Evolutionary conservation across 2,329 filamentous ascomycete genomes (phyloP).

Genomic region (Talaromyces sp.): DNA sequence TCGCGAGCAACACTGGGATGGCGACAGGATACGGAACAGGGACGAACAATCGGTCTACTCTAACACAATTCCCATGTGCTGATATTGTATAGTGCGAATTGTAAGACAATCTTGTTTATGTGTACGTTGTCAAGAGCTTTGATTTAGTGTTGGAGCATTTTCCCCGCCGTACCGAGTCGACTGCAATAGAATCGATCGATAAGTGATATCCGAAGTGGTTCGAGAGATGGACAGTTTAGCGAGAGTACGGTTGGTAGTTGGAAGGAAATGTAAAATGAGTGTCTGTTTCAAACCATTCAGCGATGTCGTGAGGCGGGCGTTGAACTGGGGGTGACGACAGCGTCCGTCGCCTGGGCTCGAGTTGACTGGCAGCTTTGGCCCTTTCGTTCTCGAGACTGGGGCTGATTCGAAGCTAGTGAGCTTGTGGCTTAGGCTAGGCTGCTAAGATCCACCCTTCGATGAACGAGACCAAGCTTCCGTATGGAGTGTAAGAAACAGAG

Average conservation of each 20-base stretch:
- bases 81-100: not conserved
- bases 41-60: not conserved
- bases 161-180: slow-evolving; percentile 4
- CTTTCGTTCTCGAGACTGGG: not conserved
- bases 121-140: not conserved
- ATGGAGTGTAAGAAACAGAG: not conserved
- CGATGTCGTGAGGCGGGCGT: not conserved
- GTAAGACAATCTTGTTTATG: not conserved
- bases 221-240: not conserved
- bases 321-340: not conserved
- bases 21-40: not conserved
- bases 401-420: not conserved
- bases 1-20: not conserved
- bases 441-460: not conserved
- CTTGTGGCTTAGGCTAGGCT: slow-evolving; percentile 2
- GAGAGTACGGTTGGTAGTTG: not conserved
- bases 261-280: not conserved
- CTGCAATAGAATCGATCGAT: not conserved
- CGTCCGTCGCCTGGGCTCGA: not conserved
- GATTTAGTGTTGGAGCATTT: slow-evolving; percentile 5
- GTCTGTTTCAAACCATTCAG: not conserved
- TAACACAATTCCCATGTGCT: not conserved
- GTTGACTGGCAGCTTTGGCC: not conserved
- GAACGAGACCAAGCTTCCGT: not conserved
- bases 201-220: not conserved